Conservation (phyloP, 2,329 filamentous ascomycete genomes). For the Aspergillus unguis region DNA sequence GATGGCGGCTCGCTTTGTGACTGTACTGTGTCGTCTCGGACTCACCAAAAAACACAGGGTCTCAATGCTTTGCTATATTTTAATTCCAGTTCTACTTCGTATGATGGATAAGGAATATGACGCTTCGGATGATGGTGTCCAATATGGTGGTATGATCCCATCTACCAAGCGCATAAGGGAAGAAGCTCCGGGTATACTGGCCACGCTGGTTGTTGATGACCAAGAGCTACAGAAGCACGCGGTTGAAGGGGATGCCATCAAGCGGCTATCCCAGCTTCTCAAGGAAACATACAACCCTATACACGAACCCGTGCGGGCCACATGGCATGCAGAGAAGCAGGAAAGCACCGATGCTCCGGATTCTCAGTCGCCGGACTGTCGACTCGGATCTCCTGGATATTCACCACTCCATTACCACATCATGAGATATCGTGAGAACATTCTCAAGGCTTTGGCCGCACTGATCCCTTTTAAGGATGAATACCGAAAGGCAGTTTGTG, state of each 20-base stretch:
- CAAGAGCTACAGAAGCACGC: constrained; percentile 77
- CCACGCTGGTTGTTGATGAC: constrained; percentile 74
- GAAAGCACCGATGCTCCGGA: constrained; percentile 21
- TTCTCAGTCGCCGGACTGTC: constrained; percentile 36
- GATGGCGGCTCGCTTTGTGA: constrained; percentile 66
- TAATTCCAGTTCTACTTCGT: constrained; percentile 67
- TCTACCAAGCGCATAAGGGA: constrained; percentile 59
- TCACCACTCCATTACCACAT: constrained; percentile 63
- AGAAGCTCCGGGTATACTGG: constrained; percentile 70
- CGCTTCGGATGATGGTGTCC: constrained; percentile 38
- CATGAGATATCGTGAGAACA: constrained; percentile 71
- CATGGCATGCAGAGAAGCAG: constrained; percentile 52
- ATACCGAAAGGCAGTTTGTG: constrained; percentile 76
- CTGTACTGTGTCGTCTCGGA: constrained; percentile 66
- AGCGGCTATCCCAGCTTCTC: constrained; percentile 60
- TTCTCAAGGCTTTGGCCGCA: constrained; percentile 75
- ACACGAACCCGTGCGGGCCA: constrained; percentile 46
- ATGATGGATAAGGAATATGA: constrained; percentile 58
- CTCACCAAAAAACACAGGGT: constrained; percentile 64
- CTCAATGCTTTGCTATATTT: constrained; percentile 61
- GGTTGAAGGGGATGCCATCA: constrained; percentile 65
- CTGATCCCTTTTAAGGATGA: constrained; percentile 78
- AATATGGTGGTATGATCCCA: constrained; percentile 38
- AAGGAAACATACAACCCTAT: constrained; percentile 65
- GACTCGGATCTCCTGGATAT: constrained; percentile 60